Conservation (phyloP, 306 rosid species). For the Crotalaria pallida region DNA sequence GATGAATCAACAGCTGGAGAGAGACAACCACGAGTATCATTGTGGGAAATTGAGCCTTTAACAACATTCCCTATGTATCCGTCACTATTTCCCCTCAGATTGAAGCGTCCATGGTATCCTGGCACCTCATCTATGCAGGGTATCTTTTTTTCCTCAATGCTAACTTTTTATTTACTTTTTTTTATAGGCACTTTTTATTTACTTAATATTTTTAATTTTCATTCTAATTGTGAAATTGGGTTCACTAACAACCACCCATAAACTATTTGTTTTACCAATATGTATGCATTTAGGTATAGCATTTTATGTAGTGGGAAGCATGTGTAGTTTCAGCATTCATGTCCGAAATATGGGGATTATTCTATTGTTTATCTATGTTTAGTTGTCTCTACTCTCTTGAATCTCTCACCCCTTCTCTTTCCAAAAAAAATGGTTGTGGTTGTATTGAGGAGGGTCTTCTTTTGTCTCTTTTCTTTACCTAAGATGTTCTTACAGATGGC, state of each 20-base stretch:
- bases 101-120: slow-evolving; percentile 94
- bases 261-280: not conserved
- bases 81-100: slow-evolving; percentile 73
- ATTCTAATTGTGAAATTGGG: not conserved
- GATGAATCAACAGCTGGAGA: slow-evolving; percentile 94
- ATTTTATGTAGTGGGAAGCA: not conserved
- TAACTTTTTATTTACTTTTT: no score
- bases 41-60: slow-evolving; percentile 95
- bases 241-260: not conserved
- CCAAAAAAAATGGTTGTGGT: not conserved
- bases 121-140: slow-evolving; percentile 75
- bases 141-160: slow-evolving; percentile 19
- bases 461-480: not conserved
- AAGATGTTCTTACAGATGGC: slow-evolving; percentile 48
- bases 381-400: no score
- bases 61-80: slow-evolving; percentile 95
- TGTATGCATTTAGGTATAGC: not conserved
- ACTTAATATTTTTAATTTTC: not conserved
- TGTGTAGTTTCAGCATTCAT: not conserved
- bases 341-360: not conserved
- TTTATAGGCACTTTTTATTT: no score
- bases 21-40: slow-evolving; percentile 82
- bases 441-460: not conserved
- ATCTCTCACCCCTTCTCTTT: not conserved
- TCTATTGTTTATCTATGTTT: not conserved